Evolutionary conservation across 306 rosid species (phyloP), one percentile per base, ranked within the genome.

Genomic region (Betula pendula): DNA sequence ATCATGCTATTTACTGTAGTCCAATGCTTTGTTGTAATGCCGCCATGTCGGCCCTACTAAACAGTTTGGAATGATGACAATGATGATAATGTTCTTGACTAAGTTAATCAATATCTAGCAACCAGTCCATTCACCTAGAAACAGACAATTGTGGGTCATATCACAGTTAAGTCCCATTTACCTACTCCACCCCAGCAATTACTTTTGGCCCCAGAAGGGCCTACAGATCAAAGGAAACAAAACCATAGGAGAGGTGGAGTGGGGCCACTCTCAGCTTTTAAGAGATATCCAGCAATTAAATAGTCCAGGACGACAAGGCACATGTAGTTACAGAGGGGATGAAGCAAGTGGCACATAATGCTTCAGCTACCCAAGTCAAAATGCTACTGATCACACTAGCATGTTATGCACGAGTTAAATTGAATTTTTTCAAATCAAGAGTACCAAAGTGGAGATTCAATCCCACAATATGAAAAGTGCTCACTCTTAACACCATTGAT

Each of bases 261-360:
- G 81, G 92, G 90, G 86, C 86, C 90, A 88, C 82, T 70, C 58
- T 52, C 70, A 76, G 82, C 76, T 75, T 75, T 81, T 71, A 82
- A 77, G 70, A 67, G 71, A 78, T 45, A 74, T 49, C 62, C 74
- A 75, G 83, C 85, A 85, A 80, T 71, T 72, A 78, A 91, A 79
- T 86, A 86, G 84, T 82, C 83, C 72, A 79, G 91, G 77, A 81
- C 88, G 62, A 78, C 52, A 38, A 75, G 50, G 86, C 88, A 84
- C 92, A 80, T 86, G 96, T 84, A 76, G 66, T 83, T 82, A 79
- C 85, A 74, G 85, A 76, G 76, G 83, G 85, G 82, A 75, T 68
- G 75, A 82, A 75, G 81, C 87, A 89, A 81, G 85, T 85, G 76
- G 81, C 81, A 66, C 42, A 82, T 84, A 85, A 88, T 75, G 71